A percentile compares a stretch with the other conserved stretches of the same genome.
Evolutionary conservation across 73 alveolate genomes (phyloP).

Genomic region (Symbiodinium pilosum): DNA sequence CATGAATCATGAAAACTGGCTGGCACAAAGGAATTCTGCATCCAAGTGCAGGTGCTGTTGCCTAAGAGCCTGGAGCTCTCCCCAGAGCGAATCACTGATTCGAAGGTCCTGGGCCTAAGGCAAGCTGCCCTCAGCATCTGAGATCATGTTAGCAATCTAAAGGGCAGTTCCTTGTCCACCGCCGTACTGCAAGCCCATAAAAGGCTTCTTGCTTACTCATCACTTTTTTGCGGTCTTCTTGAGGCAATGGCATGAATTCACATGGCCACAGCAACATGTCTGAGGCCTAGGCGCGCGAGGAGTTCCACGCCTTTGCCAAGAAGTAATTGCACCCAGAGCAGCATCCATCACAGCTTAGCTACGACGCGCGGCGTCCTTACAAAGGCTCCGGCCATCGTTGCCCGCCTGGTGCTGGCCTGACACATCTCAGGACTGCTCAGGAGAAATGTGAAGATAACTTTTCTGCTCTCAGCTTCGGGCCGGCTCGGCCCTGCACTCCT

Average conservation of each 20-base stretch:
- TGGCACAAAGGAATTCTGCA: no score
- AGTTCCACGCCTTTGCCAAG: background rate
- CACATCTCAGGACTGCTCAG: background rate
- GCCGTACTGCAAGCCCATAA: background rate
- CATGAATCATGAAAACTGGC: no score
- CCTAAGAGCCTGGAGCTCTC: conserved; percentile 9
- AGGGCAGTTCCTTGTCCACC: background rate
- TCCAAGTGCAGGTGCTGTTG: no score
- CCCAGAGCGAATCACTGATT: background rate
- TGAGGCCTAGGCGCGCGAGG: background rate
- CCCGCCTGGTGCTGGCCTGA: background rate
- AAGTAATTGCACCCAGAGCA: background rate
- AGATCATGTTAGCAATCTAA: background rate
- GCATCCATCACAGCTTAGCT: background rate
- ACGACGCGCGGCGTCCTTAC: background rate
- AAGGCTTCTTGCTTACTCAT: no score
- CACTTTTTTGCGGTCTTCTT: no score
- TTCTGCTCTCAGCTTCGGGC: background rate
- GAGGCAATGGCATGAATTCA: background rate
- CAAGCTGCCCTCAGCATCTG: background rate
- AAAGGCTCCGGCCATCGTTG: background rate
- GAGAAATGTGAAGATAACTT: background rate
- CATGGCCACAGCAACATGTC: background rate
- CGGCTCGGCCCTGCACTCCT: background rate
- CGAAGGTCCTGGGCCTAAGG: background rate